Base-by-base conservation (phyloP, 768 basidiomycete species). In the Epithele typhae region DNA sequence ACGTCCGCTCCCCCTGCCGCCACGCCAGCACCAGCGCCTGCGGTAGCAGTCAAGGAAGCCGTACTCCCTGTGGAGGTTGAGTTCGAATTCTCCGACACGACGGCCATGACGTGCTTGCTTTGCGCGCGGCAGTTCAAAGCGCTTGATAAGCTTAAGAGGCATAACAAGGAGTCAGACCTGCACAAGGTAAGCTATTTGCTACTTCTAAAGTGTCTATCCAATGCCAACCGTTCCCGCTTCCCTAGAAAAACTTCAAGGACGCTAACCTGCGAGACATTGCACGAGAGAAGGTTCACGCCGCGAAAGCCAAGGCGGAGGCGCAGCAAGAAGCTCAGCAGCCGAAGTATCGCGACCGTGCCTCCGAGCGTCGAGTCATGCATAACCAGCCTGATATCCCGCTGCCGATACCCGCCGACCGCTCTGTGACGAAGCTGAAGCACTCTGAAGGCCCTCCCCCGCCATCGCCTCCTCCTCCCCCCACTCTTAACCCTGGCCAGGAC, bases 261-360 rank as follows among this genome's bases (percentile, higher is more conserved):
- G 58, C 76, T 2, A 79, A 73, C 57, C 64, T 87, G 27, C 81
- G 87, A 53, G 87, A 92, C 12, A 63, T 83, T 19, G 89, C 90
- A 5, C 78, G 78, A 2, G 79, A 84, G 54, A 88, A 91, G 61
- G 74, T 74, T 11, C 59, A 64, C 18, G 73, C 72, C 7, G 64
- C 68, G 3, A 69, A 63, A 37, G 23, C 57, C 3, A 62, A 65
- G 35, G 77, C 80, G 12, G 48, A 59, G 22, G 22, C 56, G 2
- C 61, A 65, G 34, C 77, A 79, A 12, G 48, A 59, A 19, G 54
- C 55, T 21, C 45, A 54, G 21, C 76, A 77, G 52, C 84, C 91
- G 2, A 92, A 92, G 63, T 98, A 99, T 67, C 84, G 94, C 30
- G 96, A 99, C 64, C 84, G 96, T 21, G 96, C 96, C 1, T 87